Evolutionary conservation across 441 rosid genomes (phyloP), one percentile per base, ranked within the genome.

Genomic region (Metrosideros polymorpha): DNA sequence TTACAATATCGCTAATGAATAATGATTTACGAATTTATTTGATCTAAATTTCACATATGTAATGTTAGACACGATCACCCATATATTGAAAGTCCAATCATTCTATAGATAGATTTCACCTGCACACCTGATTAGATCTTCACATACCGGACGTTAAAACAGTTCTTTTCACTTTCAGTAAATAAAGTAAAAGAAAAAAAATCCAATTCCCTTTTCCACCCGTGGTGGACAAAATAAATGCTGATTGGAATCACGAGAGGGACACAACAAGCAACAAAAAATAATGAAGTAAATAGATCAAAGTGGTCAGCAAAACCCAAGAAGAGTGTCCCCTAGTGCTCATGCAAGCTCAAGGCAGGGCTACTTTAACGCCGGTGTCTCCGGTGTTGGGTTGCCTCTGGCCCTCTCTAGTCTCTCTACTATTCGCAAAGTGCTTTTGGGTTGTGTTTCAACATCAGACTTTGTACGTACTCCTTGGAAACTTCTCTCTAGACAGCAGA

Each of bases 281-380:
- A 47, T 30, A 52, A 82, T 18, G 84, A 52, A 47, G 84, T 47
- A 85, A 82, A 42, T 82, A 56, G 47, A 39, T 42, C 66, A 43
- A 50, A 45, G 43, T 49, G 84, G 88, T 87, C 90, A 90, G 61
- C 90, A 90, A 91, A 91, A 84, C 76, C 95, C 97, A 92, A 93
- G 94, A 90, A 87, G 87, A 85, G 91, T 94, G 97, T 94, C 91
- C 88, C 95, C 93, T 82, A 53, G 55, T 86, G 56, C 63, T 52
- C 56, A 83, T 83, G 92, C 88, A 85, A 88, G 89, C 90, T 92
- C 94, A 92, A 91, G 92, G 93, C 94, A 92, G 89, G 91, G 90
- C 96, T 86, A 83, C 91, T 92, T 93, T 89, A 88, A 85, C 97
- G 93, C 95, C 97, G 97, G 88, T 93, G 97, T 94, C 96, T 91